phyloP scores from a whole-genome alignment of 202 grass and related monocot species.

The Hordeum pubiflorum region DNA sequence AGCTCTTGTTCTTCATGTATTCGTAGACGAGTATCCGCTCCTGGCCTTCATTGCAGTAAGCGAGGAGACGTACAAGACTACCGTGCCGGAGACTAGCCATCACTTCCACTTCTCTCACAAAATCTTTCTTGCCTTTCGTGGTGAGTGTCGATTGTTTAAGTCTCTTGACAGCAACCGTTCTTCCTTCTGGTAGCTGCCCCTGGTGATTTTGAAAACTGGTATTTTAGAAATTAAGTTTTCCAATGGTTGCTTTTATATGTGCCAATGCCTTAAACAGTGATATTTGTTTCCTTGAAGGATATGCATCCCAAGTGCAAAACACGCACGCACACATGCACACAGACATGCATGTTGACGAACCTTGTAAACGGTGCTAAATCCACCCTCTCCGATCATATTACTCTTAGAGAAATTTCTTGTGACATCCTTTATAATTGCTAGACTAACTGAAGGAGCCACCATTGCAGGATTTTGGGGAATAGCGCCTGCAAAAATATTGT shows the following conservation, averaged over 20 bases:
- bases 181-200: neutral
- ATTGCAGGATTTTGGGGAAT: neutral
- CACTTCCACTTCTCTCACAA: constrained; percentile 14
- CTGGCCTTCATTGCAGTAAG: constrained; percentile 7
- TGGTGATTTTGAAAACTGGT: neutral
- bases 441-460: neutral
- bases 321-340: neutral
- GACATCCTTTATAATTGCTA: neutral
- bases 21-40: neutral
- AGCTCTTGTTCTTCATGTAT: neutral
- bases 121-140: neutral
- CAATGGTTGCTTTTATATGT: neutral
- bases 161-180: neutral
- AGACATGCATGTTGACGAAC: neutral
- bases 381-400: neutral
- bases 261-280: neutral
- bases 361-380: constrained; percentile 20
- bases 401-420: neutral
- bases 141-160: neutral
- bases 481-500: neutral
- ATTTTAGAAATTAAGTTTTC: neutral
- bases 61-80: constrained; percentile 13
- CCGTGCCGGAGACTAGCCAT: constrained; percentile 4
- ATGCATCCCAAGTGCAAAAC: neutral
- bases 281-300: neutral